Base-by-base conservation (phyloP, 768 basidiomycete genomes). In the Amanita rimosa region DNA sequence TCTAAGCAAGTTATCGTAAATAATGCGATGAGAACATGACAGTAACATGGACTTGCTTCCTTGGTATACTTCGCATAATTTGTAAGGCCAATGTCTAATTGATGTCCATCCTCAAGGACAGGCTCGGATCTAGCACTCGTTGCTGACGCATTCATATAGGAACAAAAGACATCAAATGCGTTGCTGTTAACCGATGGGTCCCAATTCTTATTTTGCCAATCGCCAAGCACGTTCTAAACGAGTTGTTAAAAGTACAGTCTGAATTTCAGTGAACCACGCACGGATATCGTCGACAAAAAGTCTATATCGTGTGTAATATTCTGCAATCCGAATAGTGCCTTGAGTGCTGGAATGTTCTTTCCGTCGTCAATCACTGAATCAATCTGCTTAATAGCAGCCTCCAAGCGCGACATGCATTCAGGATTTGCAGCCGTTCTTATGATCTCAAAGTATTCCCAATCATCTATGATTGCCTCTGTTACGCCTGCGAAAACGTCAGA, bases 391-490 rank as follows among this genome's bases (percentile, higher is more conserved):
- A 88, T 73, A 6, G 81, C 61, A 24, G 72, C 72, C 56, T 78
- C 72, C 27, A 88, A 66, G 54, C 78, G 76, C 7, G 58, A 56
- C 4, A 79, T 75, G 60, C 85, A 90, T 34, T 63, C 68, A 0
- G 75, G 71, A 55, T 86, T 78, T 3, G 85, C 83, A 21, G 76
- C 81, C 11, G 66, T 69, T 44, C 85, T 75, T 54, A 87, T 85
- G 57, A 94, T 73, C 35, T 91, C 87, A 73, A 82, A 83, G 64
- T 94, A 96, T 63, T 95, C 79, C 80, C 90, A 91, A 57, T 85
- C 88, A 53, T 78, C 68, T 29, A 93, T 64, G 6, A 77, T 62
- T 2, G 94, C 92, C 57, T 94, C 90, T 0, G 89, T 94, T 6
- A 96, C 94, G 27, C 69, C 88, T 90, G 24, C 11, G 2, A 38